Base-by-base conservation (phyloP, 1,284 basidiomycete genomes). In the Pterulicium gracile region DNA sequence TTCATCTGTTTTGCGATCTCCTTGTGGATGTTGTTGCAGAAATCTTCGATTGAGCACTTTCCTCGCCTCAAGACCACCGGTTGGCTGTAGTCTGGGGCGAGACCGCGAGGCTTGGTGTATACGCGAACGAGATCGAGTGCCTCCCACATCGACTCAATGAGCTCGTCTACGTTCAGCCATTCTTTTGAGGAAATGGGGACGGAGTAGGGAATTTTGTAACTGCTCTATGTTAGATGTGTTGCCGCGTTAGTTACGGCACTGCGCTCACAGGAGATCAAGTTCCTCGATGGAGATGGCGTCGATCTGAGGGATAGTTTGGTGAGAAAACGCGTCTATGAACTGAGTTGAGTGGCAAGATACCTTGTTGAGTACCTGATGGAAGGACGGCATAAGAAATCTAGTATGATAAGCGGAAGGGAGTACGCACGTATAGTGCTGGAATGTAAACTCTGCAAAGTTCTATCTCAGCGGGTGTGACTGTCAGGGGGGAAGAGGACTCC, bases 201-300 rank as follows among this genome's bases (percentile, higher is more conserved):
- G 49, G 89, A 92, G 65, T 90, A 80, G 14, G 96, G 96, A 54
- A 98, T 98, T 66, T 87, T 88, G 66, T 88, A 88, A 46, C 78
- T 83, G 54, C 5, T 32, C 24, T 42, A 18, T 35, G 42, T n/a
- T 32, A 10, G 27, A 32, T 7, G 27, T 49, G 46, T 13, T 40
- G 27, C 43, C 3, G 41, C 39, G 46, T 39, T 42, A 45, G 40
- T 24, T 39, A 13, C 14, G 18, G n/a, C 12, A 7, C 7, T 10
- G 27, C 7, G n/a, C 74, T 61, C 67, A 94, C 65, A 99, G 69
- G 45, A 98, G 75, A 64, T 98, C 94, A 35, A 99, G 79, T 66
- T 99, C 96, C 66, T 99, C 93, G 61, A 98, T 98, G 49, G 91
- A 95, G 59, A 98, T 95, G 15, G 88, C 92, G 61, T 98, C 95